Conservation (phyloP, 371 early-diverging fungal species). For the Sporodiniella umbellata region DNA sequence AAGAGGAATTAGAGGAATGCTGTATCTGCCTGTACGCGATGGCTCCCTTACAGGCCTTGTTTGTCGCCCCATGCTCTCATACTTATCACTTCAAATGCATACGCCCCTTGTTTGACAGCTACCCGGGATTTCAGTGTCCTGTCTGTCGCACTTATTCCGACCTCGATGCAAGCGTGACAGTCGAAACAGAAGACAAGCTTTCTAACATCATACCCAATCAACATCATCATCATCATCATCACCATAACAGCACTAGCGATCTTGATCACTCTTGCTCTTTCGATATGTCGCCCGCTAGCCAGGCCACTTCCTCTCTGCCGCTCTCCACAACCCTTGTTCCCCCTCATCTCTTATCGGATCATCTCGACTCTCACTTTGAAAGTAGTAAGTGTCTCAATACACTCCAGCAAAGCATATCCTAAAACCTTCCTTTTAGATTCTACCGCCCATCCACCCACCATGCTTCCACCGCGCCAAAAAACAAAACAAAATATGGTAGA, state of each 20-base stretch:
- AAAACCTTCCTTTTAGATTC: no score
- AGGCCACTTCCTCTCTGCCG: no score
- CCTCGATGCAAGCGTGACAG: constrained; percentile 80
- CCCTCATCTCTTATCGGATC: no score
- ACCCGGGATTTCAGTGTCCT: constrained; percentile 89
- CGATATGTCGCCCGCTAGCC: no score
- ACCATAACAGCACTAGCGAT: no score
- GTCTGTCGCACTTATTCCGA: constrained; percentile 93
- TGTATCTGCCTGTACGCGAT: constrained; percentile 93
- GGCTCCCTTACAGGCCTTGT: constrained; percentile 89
- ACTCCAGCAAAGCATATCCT: no score
- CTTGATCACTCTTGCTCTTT: no score
- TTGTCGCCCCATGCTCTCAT: constrained; percentile 93
- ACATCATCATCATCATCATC: no score
- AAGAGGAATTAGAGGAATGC: constrained; percentile 66
- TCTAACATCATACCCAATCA: no score
- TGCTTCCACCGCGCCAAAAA: not conserved
- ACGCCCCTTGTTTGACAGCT: constrained; percentile 66
- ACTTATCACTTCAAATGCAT: constrained; percentile 95
- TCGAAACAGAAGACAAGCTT: constrained; percentile 68
- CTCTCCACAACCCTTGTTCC: no score
- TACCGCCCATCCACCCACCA: constrained; percentile 2
- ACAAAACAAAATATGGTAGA: constrained; percentile 24
- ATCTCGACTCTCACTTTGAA: no score
- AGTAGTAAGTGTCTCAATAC: no score